Evolutionary conservation across 202 grass and related monocot genomes (phyloP).

Genomic region (Zizania palustris): DNA sequence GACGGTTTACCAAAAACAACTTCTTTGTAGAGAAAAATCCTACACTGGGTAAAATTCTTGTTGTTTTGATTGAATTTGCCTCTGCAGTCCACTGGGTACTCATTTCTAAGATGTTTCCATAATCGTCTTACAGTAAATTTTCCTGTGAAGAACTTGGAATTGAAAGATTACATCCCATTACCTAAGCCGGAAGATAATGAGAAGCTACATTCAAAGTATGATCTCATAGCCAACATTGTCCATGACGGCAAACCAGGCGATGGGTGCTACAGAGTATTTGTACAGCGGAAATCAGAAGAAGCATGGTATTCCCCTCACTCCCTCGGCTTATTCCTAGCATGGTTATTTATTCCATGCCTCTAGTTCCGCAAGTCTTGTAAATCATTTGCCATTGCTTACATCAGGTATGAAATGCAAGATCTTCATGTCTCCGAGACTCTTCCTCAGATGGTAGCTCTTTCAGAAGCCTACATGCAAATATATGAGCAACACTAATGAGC

Average conservation of each 20-base stretch:
- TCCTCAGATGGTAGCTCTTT: conserved; percentile 96
- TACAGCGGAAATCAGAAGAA: conserved; percentile 91
- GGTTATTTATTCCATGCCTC: neutral
- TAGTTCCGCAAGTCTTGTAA: neutral
- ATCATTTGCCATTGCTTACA: conserved; percentile 34
- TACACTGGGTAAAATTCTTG: conserved; percentile 64
- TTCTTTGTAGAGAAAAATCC: conserved; percentile 95
- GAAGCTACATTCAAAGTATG: conserved; percentile 84
- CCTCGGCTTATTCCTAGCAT: conserved; percentile 1
- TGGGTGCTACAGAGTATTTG: conserved; percentile 94
- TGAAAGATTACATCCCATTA: conserved; percentile 98
- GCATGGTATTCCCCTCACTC: conserved; percentile 59
- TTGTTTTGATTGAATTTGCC: conserved; percentile 14
- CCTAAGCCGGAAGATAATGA: conserved; percentile 65
- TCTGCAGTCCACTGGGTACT: conserved; percentile 20
- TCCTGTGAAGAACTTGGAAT: conserved; percentile 91
- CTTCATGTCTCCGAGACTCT: conserved; percentile 96
- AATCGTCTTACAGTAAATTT: conserved; percentile 72
- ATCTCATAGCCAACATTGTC: conserved; percentile 95
- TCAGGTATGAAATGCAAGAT: conserved; percentile 99
- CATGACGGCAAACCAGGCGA: conserved; percentile 95
- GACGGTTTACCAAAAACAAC: conserved; percentile 92
- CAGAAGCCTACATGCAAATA: conserved; percentile 97
- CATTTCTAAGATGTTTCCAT: conserved; percentile 13
- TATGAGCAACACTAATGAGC: conserved; percentile 84